Percentiles rank a stretch among this genome's conserved stretches.
Conservation (phyloP, 2,329 filamentous ascomycete genomes). For the Aspergillus awamori region DNA sequence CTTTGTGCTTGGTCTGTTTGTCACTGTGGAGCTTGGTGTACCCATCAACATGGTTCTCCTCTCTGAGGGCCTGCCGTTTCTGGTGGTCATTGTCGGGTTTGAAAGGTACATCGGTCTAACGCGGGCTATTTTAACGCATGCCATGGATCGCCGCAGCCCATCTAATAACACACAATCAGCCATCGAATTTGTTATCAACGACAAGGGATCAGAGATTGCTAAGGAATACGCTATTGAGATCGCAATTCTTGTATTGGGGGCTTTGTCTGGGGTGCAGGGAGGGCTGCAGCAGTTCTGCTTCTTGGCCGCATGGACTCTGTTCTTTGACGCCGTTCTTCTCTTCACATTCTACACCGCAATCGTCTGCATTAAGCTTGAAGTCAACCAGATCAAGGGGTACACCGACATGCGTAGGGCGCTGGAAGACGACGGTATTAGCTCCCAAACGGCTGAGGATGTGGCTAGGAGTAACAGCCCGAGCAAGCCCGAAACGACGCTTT, state of each 20-base stretch:
- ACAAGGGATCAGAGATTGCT: conserved; percentile 90
- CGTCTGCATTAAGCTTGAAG: conserved; percentile 78
- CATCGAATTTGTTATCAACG: conserved; percentile 84
- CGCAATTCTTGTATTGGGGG: conserved; percentile 77
- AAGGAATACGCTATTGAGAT: conserved; percentile 96
- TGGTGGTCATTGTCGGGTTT: conserved; percentile 98
- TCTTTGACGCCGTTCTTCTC: conserved; percentile 91
- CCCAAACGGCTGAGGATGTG: conserved; percentile 87
- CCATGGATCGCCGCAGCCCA: conserved; percentile 67
- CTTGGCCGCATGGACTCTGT: conserved; percentile 92
- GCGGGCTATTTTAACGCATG: conserved; percentile 86
- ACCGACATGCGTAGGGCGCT: conserved; percentile 87
- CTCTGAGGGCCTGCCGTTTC: conserved; percentile 91
- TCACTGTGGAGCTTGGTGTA: conserved; percentile 90
- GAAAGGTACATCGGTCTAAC: conserved; percentile 98
- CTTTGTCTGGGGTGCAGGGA: conserved; percentile 91
- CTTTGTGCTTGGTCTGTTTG: conserved; percentile 89
- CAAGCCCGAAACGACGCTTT: conserved; percentile 60
- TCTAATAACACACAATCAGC: conserved; percentile 72
- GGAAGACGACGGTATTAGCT: conserved; percentile 94
- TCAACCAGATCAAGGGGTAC: conserved; percentile 57
- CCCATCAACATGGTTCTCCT: conserved; percentile 90
- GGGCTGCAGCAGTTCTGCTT: conserved; percentile 98
- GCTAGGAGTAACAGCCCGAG: conserved; percentile 88
- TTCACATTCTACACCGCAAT: conserved; percentile 99